Conservation (phyloP, 768 basidiomycete genomes). For the Lentinus brumalis region DNA sequence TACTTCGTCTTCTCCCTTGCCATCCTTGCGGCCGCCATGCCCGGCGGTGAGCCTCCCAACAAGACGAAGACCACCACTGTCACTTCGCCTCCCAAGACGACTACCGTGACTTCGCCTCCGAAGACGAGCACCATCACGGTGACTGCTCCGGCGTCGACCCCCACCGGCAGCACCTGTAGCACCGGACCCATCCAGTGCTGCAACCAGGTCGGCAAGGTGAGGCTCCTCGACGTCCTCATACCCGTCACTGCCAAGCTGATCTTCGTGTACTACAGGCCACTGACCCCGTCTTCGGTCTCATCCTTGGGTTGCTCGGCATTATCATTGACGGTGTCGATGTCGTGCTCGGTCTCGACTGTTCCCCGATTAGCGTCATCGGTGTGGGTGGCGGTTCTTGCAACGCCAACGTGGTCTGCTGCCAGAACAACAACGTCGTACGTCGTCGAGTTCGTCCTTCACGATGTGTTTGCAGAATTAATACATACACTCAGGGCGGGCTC, state of each 20-base stretch:
- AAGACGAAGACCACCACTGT: constrained; percentile 2
- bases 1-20: constrained; percentile 13
- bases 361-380: constrained; percentile 18
- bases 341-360: constrained; percentile 19
- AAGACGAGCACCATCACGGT: constrained; percentile 13
- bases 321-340: constrained; percentile 16
- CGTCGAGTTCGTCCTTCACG: neutral
- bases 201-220: constrained; percentile 8
- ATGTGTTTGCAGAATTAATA: neutral
- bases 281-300: neutral
- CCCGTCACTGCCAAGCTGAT: neutral
- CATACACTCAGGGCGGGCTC: constrained; percentile 11
- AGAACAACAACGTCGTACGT: constrained; percentile 20
- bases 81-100: neutral
- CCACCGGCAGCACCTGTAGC: constrained; percentile 7
- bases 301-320: constrained; percentile 18
- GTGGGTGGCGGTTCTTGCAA: constrained; percentile 9
- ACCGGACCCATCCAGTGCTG: constrained; percentile 20
- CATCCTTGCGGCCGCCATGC: constrained; percentile 24
- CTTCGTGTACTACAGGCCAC: neutral
- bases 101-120: constrained; percentile 4
- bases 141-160: constrained; percentile 3
- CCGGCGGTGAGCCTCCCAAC: constrained; percentile 5
- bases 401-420: constrained; percentile 14
- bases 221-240: neutral